A percentile compares a stretch with the other conserved stretches of the same genome.
Conservation (phyloP, 163 green algal genomes). For the Scenedesmus sp. region DNA sequence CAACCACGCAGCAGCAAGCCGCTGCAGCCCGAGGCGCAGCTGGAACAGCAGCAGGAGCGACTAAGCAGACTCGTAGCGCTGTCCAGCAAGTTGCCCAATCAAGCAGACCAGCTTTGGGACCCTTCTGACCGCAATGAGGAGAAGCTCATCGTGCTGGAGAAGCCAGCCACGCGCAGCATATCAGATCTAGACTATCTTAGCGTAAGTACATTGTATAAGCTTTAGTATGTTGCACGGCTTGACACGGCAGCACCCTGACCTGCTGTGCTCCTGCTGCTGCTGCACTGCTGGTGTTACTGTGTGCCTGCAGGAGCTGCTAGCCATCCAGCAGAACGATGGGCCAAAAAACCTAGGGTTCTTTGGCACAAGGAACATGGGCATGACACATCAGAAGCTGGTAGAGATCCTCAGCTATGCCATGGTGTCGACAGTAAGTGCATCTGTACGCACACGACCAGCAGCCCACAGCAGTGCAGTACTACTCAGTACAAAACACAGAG, state of each 20-base stretch:
- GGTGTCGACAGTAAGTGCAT: slow-evolving; percentile 87
- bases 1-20: background rate
- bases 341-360: slow-evolving; percentile 97
- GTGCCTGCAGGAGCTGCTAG: slow-evolving; percentile 90
- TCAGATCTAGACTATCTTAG: slow-evolving; percentile 72
- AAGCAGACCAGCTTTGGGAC: slow-evolving; percentile 45
- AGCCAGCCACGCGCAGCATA: slow-evolving; percentile 49
- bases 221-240: background rate
- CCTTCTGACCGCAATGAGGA: slow-evolving; percentile 28
- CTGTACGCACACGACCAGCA: background rate
- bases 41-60: background rate
- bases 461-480: background rate
- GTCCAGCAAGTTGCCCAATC: slow-evolving; percentile 34
- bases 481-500: background rate
- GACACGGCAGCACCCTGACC: background rate
- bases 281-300: background rate
- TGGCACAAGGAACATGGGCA: slow-evolving; percentile 99
- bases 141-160: slow-evolving; percentile 32
- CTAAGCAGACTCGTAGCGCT: background rate
- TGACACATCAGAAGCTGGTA: slow-evolving; percentile 97
- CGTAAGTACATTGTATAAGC: slow-evolving; percentile 44
- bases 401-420: slow-evolving; percentile 98
- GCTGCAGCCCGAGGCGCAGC: background rate
- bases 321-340: slow-evolving; percentile 94
- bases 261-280: background rate